Conservation (phyloP, 306 rosid species). For the Myrica gale region DNA sequence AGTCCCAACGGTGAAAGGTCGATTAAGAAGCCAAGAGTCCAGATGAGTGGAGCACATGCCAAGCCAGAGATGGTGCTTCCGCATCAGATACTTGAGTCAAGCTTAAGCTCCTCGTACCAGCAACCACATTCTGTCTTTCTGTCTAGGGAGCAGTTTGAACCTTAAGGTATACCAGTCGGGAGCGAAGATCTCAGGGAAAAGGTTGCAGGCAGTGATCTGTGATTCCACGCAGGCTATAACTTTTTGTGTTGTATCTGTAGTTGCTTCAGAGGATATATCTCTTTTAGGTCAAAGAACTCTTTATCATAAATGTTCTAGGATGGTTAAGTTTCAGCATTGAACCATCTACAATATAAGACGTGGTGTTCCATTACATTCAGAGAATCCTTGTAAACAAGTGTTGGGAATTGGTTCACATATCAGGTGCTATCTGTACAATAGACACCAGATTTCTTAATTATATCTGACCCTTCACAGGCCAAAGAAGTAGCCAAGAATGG, state of each 20-base stretch:
- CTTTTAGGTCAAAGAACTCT: constrained; percentile 40
- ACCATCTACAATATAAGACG: constrained; percentile 14
- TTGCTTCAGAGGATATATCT: constrained; percentile 36
- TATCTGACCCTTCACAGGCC: background rate
- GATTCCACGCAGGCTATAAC: constrained; percentile 36
- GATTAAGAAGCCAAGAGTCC: constrained; percentile 57
- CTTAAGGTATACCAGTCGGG: constrained; percentile 45
- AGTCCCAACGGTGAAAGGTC: constrained; percentile 59
- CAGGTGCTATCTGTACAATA: background rate
- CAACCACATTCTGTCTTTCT: constrained; percentile 48
- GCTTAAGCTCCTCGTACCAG: constrained; percentile 64
- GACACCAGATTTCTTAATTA: background rate
- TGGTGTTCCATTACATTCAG: constrained; percentile 1
- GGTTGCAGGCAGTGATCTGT: constrained; percentile 46
- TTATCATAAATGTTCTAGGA: constrained; percentile 30
- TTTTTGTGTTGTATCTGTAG: constrained; percentile 31
- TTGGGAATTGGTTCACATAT: background rate
- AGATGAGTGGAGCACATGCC: constrained; percentile 45
- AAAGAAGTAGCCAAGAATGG: background rate
- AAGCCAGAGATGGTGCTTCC: constrained; percentile 65
- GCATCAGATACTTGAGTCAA: constrained; percentile 90
- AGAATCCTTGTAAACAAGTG: constrained; percentile 23
- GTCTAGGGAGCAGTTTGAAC: constrained; percentile 54
- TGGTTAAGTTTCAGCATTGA: constrained; percentile 41
- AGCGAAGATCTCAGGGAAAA: constrained; percentile 45